Evolutionary conservation across 495 filamentous ascomycete genomes (phyloP).

Genomic region (Penicillium dipodomyicola): DNA sequence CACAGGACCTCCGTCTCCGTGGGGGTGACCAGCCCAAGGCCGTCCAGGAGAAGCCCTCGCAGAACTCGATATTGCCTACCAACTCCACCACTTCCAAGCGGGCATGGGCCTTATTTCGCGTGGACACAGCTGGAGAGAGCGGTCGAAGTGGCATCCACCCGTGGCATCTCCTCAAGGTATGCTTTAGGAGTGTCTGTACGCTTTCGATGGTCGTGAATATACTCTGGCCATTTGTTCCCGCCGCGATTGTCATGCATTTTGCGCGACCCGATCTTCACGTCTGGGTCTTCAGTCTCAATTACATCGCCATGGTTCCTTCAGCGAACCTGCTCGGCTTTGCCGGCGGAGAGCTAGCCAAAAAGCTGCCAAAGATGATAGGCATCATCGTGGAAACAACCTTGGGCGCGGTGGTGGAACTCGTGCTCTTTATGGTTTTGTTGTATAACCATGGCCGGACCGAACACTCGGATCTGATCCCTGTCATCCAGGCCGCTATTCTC

Average conservation of each 20-base stretch:
- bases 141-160: slow-evolving; percentile 62
- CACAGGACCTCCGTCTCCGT: slow-evolving; percentile 7
- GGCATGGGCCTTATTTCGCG: slow-evolving; percentile 37
- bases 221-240: slow-evolving; percentile 73
- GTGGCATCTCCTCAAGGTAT: slow-evolving; percentile 57
- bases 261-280: slow-evolving; percentile 58
- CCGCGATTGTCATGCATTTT: slow-evolving; percentile 64
- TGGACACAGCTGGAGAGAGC: slow-evolving; percentile 62
- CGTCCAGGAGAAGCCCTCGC: slow-evolving; percentile 18
- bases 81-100: slow-evolving; percentile 24
- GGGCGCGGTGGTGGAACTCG: slow-evolving; percentile 75
- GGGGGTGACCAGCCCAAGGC: slow-evolving; percentile 3
- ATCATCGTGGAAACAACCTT: slow-evolving; percentile 75
- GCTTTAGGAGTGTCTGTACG: slow-evolving; percentile 56
- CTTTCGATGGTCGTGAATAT: slow-evolving; percentile 59
- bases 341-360: slow-evolving; percentile 74
- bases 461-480: slow-evolving; percentile 51
- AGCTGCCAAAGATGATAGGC: slow-evolving; percentile 74
- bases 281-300: slow-evolving; percentile 67
- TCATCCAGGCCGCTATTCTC: slow-evolving; percentile 80
- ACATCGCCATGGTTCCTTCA: slow-evolving; percentile 81
- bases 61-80: slow-evolving; percentile 28
- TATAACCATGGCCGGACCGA: slow-evolving; percentile 36
- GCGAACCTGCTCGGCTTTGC: slow-evolving; percentile 88
- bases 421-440: slow-evolving; percentile 74